These are phyloP conservation scores for Biscutella laevigata DNA, from an alignment of 441 rosid species.

Conservation along the genomic window DNA sequence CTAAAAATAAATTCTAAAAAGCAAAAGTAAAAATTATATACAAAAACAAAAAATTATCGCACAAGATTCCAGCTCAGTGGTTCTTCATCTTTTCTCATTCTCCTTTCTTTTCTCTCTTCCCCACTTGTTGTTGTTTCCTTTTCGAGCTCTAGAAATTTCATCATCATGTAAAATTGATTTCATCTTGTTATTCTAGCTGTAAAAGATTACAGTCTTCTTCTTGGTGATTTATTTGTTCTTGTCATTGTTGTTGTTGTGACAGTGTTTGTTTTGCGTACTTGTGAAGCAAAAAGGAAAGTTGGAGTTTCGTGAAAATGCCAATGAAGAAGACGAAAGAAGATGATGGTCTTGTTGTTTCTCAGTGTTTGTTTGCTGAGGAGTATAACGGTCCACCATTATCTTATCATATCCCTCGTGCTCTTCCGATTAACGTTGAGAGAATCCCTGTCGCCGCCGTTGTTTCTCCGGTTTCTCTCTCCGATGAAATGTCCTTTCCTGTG, in stretches of 20 bases:
- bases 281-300: constrained; percentile 5
- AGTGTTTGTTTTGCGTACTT: constrained; percentile 8
- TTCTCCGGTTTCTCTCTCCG: constrained; percentile 50
- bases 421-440: constrained; percentile 65
- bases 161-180: too few species aligned
- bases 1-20: constrained; percentile 10
- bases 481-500: constrained; percentile 60
- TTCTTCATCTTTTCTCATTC: constrained; percentile 22
- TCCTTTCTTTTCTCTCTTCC: not conserved
- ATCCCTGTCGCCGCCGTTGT: constrained; percentile 88
- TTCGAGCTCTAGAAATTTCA: too few species aligned
- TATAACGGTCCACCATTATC: constrained; percentile 78
- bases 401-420: constrained; percentile 77
- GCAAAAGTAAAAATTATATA: constrained; percentile 3
- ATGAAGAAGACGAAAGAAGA: constrained; percentile 23
- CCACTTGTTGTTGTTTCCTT: too few species aligned
- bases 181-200: too few species aligned
- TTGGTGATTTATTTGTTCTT: not conserved
- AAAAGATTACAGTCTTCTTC: too few species aligned
- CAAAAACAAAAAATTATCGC: not conserved
- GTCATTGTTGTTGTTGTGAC: not conserved
- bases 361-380: constrained; percentile 71
- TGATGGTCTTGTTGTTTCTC: too few species aligned
- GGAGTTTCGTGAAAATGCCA: constrained; percentile 33
- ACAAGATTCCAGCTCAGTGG: constrained; percentile 29